Conservation (phyloP, 1,284 basidiomycete genomes). For the Thelephora terrestris region DNA sequence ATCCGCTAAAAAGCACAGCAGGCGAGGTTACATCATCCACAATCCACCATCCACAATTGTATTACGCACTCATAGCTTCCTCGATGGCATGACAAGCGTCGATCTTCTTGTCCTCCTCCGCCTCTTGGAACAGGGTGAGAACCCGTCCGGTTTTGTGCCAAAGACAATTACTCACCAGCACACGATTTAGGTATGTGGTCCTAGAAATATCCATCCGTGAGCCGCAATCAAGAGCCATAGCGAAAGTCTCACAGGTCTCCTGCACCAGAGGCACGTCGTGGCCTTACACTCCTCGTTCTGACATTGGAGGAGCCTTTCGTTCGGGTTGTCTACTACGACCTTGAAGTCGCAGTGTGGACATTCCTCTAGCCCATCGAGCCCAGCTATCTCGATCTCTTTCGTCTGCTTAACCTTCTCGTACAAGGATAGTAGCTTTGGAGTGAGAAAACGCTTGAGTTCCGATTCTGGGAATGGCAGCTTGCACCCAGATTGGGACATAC, state of each 20-base stretch:
- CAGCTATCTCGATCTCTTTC: slow-evolving; percentile 69
- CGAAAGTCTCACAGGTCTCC: slow-evolving; percentile 45
- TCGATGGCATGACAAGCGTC: slow-evolving; percentile 71
- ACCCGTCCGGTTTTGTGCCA: background rate
- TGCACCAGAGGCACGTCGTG: slow-evolving; percentile 70
- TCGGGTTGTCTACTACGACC: slow-evolving; percentile 66
- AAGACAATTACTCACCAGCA: slow-evolving; percentile 38
- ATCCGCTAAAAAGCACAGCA: slow-evolving; percentile 40
- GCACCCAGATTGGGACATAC: slow-evolving; percentile 76
- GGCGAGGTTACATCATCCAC: too few species aligned
- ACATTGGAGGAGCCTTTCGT: slow-evolving; percentile 74
- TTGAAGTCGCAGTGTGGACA: slow-evolving; percentile 85
- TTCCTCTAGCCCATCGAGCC: slow-evolving; percentile 65
- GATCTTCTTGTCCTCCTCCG: slow-evolving; percentile 60
- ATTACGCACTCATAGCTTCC: slow-evolving; percentile 74
- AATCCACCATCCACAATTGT: background rate
- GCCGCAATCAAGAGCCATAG: background rate
- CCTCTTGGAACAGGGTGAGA: slow-evolving; percentile 32
- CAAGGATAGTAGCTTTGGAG: slow-evolving; percentile 51
- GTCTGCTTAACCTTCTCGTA: slow-evolving; percentile 71
- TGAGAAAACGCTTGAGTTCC: slow-evolving; percentile 55
- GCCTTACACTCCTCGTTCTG: slow-evolving; percentile 62
- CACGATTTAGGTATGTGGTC: slow-evolving; percentile 86
- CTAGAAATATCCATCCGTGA: slow-evolving; percentile 23
- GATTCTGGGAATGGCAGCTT: slow-evolving; percentile 54